These are phyloP conservation scores for Botryosphaeria agaves DNA, from an alignment of 2,329 filamentous ascomycete species.

Conservation along the genomic window DNA sequence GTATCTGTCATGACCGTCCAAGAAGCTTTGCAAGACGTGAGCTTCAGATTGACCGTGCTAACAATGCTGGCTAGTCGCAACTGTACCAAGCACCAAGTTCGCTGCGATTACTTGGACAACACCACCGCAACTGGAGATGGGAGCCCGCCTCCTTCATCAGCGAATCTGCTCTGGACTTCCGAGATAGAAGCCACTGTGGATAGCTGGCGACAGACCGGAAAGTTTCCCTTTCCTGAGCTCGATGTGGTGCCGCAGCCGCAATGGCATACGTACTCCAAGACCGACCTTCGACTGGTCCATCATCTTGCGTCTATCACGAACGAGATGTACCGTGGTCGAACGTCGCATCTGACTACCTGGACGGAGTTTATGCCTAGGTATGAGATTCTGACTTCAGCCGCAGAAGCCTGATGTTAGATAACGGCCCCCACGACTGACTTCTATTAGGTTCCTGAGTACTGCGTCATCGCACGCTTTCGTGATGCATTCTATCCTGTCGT, in stretches of 20 bases:
- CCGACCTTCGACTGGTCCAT: constrained; percentile 76
- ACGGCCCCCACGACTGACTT: constrained; percentile 11
- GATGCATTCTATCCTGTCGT: constrained; percentile 81
- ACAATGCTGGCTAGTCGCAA: constrained; percentile 51
- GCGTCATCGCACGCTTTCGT: constrained; percentile 72
- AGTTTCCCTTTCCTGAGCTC: constrained; percentile 73
- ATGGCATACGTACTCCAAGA: constrained; percentile 54
- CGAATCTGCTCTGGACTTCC: constrained; percentile 67
- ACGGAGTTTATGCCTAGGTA: constrained; percentile 84
- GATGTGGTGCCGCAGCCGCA: constrained; percentile 58
- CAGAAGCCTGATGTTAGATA: constrained; percentile 1
- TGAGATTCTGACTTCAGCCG: constrained; percentile 20
- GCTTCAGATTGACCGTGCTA: too few species aligned
- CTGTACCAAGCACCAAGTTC: constrained; percentile 97
- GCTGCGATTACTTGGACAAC: constrained; percentile 93
- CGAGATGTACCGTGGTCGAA: constrained; percentile 59
- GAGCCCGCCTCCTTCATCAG: constrained; percentile 29
- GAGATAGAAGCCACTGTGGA: constrained; percentile 69
- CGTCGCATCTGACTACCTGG: constrained; percentile 80
- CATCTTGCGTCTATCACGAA: constrained; percentile 77
- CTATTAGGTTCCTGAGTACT: constrained; percentile 56
- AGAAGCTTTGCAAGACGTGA: too few species aligned
- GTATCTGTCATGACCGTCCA: constrained; percentile 9
- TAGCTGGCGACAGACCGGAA: constrained; percentile 67
- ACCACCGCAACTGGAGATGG: constrained; percentile 43